These are phyloP conservation scores for Populus ilicifolia DNA, from an alignment of 345 rosid species.

Conservation along the genomic window DNA sequence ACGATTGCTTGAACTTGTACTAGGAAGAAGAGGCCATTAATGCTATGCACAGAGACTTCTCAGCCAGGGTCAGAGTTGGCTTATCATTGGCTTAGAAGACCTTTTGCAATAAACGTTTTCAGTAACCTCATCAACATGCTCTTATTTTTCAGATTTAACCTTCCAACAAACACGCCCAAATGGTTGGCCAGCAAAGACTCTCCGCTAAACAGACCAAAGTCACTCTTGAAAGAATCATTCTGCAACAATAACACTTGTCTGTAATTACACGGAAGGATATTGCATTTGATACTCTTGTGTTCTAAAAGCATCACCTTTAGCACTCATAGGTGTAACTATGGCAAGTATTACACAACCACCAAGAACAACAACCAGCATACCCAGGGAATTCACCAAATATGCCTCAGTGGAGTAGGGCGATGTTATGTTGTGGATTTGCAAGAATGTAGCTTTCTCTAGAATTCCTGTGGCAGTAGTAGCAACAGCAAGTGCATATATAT, in stretches of 20 bases:
- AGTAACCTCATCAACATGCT: no score
- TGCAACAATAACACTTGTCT: not conserved
- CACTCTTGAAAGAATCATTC: not conserved
- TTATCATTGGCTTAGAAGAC: no score
- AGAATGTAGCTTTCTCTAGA: constrained; percentile 79
- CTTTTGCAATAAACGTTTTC: no score
- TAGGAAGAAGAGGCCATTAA: no score
- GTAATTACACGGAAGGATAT: not conserved
- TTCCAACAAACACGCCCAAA: no score
- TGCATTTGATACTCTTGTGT: not conserved
- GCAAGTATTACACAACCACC: constrained; percentile 75
- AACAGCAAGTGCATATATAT: constrained; percentile 63
- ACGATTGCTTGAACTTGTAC: no score
- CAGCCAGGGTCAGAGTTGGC: no score
- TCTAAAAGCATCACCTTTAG: constrained; percentile 33
- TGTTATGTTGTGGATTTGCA: constrained; percentile 60
- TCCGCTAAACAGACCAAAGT: no score
- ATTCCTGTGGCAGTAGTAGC: constrained; percentile 69
- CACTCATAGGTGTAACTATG: constrained; percentile 42
- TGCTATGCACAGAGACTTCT: no score
- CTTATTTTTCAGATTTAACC: no score
- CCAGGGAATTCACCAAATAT: constrained; percentile 66
- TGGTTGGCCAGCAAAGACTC: no score
- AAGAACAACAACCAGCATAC: constrained; percentile 59
- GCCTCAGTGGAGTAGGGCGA: constrained; percentile 72